phyloP scores from a whole-genome alignment of 768 basidiomycete genomes.

The Mycena latifolia region DNA sequence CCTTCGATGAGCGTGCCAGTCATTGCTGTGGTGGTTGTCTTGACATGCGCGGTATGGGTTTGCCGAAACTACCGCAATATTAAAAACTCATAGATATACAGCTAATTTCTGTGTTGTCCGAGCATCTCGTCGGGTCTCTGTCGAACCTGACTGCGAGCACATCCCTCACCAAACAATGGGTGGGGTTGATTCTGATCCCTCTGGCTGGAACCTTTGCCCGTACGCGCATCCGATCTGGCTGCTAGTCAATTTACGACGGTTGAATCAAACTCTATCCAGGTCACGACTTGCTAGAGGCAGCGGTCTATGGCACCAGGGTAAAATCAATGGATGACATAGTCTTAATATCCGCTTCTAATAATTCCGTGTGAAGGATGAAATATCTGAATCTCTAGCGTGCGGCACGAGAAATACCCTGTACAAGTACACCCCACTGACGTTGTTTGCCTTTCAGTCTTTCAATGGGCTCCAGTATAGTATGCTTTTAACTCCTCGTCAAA shows the following conservation, averaged over 20 bases:
- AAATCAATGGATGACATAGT: no score
- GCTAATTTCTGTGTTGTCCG: no score
- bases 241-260: no score
- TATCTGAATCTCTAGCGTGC: neutral
- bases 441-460: neutral
- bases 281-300: neutral
- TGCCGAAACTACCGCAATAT: no score
- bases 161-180: constrained; percentile 1
- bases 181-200: constrained; percentile 14
- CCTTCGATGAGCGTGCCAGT: no score
- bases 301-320: neutral
- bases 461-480: neutral
- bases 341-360: neutral
- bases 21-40: no score
- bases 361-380: neutral
- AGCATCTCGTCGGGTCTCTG: no score
- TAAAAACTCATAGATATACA: no score
- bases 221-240: no score
- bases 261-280: neutral
- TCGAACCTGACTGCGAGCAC: neutral
- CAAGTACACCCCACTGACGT: no score
- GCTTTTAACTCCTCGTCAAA: neutral
- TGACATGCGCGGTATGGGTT: no score
- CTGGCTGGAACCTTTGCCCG: constrained; percentile 10
- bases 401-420: no score